Conservation (phyloP, 1,139 yeast species). For the Petasospora fabianii region DNA sequence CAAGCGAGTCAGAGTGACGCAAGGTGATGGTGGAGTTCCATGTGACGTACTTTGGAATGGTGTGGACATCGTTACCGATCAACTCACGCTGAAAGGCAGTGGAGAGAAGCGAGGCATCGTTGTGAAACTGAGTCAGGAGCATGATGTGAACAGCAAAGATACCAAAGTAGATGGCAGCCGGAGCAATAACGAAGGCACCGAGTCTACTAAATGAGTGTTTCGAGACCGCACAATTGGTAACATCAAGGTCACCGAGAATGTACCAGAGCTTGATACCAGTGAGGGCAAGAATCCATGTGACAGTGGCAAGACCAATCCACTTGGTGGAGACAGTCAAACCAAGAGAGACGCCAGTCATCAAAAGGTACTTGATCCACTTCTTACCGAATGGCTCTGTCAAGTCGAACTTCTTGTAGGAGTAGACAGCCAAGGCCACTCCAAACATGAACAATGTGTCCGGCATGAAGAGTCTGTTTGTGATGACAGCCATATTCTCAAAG, state of each 20-base stretch:
- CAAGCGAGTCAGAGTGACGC: conserved; percentile 56
- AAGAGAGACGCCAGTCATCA: conserved; percentile 45
- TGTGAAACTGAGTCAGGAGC: conserved; percentile 41
- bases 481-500: conserved; percentile 52
- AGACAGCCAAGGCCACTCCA: conserved; percentile 41
- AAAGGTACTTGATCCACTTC: conserved; percentile 43
- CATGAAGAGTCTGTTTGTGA: conserved; percentile 48
- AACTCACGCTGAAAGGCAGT: conserved; percentile 57
- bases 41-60: conserved; percentile 47
- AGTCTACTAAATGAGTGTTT: conserved; percentile 35
- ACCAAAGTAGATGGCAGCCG: conserved; percentile 46
- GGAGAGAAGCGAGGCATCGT: conserved; percentile 50
- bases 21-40: conserved; percentile 66
- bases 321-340: conserved; percentile 54
- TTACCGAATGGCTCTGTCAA: conserved; percentile 34
- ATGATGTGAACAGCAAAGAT: conserved; percentile 49
- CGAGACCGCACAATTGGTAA: conserved; percentile 33
- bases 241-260: conserved; percentile 51
- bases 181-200: conserved; percentile 40
- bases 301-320: conserved; percentile 50
- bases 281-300: conserved; percentile 47
- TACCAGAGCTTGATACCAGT: conserved; percentile 49
- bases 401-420: conserved; percentile 42
- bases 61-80: conserved; percentile 37
- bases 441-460: conserved; percentile 50